A percentile compares a stretch with the other conserved stretches of the same genome.
Evolutionary conservation across 441 rosid species (phyloP).

Genomic region (Pelargonium exstipulatum): DNA sequence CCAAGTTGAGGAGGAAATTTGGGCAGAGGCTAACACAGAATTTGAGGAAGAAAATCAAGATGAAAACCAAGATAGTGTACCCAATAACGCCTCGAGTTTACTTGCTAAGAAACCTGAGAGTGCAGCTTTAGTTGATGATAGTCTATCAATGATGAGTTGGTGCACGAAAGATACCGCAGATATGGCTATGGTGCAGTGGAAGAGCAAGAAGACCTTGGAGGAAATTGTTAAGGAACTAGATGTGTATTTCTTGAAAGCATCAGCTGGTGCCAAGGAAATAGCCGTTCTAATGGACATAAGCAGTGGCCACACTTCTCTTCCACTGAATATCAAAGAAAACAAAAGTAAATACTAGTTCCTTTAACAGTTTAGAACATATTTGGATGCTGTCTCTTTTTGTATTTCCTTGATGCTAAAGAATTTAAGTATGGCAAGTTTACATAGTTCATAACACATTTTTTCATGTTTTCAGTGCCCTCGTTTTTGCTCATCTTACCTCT

Average conservation of each 20-base stretch:
- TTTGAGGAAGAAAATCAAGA: slow-evolving; percentile 58
- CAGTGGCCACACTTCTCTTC: slow-evolving; percentile 43
- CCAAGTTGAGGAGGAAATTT: slow-evolving; percentile 50
- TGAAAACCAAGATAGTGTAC: slow-evolving; percentile 23
- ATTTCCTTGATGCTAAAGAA: background rate
- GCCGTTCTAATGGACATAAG: slow-evolving; percentile 64
- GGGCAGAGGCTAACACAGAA: slow-evolving; percentile 67
- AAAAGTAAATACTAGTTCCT: slow-evolving; percentile 44
- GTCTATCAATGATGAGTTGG: slow-evolving; percentile 53
- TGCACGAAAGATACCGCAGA: slow-evolving; percentile 42
- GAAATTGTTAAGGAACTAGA: slow-evolving; percentile 67
- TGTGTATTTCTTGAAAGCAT: slow-evolving; percentile 83
- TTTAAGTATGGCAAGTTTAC: background rate
- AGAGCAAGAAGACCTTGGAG: slow-evolving; percentile 60
- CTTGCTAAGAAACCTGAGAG: slow-evolving; percentile 33
- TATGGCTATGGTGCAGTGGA: slow-evolving; percentile 33
- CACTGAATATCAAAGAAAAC: slow-evolving; percentile 47
- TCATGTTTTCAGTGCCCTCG: background rate
- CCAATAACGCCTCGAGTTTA: slow-evolving; percentile 24
- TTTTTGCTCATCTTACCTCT: background rate
- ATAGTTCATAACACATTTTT: background rate
- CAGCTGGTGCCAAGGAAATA: slow-evolving; percentile 63
- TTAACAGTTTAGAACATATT: slow-evolving; percentile 3
- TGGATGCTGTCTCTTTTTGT: background rate
- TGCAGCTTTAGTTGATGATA: slow-evolving; percentile 46